A percentile compares a stretch with the other conserved stretches of the same genome.
Conservation (phyloP, 1,284 basidiomycete genomes). For the Sporisorium exsertum region DNA sequence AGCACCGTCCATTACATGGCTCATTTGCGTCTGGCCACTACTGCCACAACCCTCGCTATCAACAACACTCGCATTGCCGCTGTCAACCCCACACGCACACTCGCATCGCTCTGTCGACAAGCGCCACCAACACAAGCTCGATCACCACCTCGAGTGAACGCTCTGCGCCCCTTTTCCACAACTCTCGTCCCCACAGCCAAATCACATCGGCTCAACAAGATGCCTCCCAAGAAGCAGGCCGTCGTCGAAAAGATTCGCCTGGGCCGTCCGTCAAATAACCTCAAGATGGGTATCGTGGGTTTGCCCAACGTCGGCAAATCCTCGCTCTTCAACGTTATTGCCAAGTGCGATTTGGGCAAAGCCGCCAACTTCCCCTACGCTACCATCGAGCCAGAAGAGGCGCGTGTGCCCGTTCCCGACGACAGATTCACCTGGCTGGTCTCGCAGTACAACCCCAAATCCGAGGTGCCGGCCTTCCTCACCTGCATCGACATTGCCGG, state of each 20-base stretch:
- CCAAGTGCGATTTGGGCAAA: constrained; percentile 89
- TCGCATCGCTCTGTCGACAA: constrained; percentile 1
- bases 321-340: constrained; percentile 81
- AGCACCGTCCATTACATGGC: constrained; percentile 26
- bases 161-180: constrained; percentile 30
- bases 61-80: constrained; percentile 2
- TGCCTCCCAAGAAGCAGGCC: constrained; percentile 63
- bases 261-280: constrained; percentile 68
- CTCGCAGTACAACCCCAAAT: constrained; percentile 88
- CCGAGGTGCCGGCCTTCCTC: constrained; percentile 90
- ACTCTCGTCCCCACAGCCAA: constrained; percentile 32
- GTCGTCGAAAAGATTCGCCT: constrained; percentile 62
- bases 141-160: constrained; percentile 3
- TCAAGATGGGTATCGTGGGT: constrained; percentile 69
- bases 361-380: constrained; percentile 99
- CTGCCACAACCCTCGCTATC: constrained; percentile 17
- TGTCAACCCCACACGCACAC: not conserved
- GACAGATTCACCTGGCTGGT: constrained; percentile 93
- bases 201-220: constrained; percentile 47
- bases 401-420: constrained; percentile 97
- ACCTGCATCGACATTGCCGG: constrained; percentile 99
- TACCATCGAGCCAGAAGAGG: constrained; percentile 77
- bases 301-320: constrained; percentile 69
- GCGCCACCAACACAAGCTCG: not conserved
- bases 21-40: constrained; percentile 39